These are phyloP conservation scores for Pugionium cornutum DNA, from an alignment of 345 rosid genomes.

Conservation along the genomic window DNA sequence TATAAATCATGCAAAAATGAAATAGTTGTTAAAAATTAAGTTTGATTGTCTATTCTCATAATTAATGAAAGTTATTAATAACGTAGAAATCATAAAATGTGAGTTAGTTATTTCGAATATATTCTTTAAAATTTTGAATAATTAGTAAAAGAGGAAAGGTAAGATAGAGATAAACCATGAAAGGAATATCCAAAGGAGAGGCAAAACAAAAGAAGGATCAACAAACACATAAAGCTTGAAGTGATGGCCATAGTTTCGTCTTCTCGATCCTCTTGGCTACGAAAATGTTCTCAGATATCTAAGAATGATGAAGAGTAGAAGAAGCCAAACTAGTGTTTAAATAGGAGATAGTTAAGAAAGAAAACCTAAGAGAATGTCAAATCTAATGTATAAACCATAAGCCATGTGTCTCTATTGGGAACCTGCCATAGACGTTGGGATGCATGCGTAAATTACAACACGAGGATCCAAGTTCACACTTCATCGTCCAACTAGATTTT, in stretches of 20 bases:
- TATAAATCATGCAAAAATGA: constrained; percentile 13
- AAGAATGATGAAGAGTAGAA: constrained; percentile 17
- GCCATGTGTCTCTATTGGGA: constrained; percentile 36
- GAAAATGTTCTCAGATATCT: background rate
- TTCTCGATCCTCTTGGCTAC: constrained; percentile 10
- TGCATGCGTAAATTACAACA: constrained; percentile 18
- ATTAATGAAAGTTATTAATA: constrained; percentile 3
- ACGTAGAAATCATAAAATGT: constrained; percentile 1
- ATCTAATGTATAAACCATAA: constrained; percentile 13
- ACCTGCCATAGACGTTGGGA: constrained; percentile 29
- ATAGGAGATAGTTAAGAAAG: constrained; percentile 13
- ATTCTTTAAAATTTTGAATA: background rate
- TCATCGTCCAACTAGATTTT: constrained; percentile 3
- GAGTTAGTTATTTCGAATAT: background rate
- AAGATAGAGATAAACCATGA: constrained; percentile 29
- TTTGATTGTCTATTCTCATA: background rate
- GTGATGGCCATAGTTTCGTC: constrained; percentile 26
- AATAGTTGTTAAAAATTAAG: background rate
- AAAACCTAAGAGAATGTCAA: constrained; percentile 17
- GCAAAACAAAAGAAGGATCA: constrained; percentile 29
- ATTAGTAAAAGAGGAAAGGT: background rate
- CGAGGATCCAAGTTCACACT: constrained; percentile 34
- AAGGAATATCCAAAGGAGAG: constrained; percentile 34
- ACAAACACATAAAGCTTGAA: constrained; percentile 32
- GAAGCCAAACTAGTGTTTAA: constrained; percentile 10